Conservation (phyloP, 768 basidiomycete species). For the Termitomyces sp. region DNA sequence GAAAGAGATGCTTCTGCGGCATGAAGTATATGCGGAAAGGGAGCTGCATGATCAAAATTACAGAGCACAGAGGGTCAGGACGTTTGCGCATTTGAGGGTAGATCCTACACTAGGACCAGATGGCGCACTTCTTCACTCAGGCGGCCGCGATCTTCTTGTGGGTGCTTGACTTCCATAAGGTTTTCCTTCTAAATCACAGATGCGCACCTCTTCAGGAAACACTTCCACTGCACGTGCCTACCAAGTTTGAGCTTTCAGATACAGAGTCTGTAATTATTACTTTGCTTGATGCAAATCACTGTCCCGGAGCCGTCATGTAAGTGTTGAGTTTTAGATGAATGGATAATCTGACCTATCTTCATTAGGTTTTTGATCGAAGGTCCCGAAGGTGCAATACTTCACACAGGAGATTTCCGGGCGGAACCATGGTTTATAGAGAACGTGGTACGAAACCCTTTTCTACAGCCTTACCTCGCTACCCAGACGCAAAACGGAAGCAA, state of each 20-base stretch:
- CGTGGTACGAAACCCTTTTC: constrained; percentile 60
- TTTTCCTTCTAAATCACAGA: not conserved
- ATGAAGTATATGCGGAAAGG: constrained; percentile 67
- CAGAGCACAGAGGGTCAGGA: constrained; percentile 45
- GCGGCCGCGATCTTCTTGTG: constrained; percentile 67
- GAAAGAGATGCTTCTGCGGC: constrained; percentile 77
- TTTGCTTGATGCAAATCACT: constrained; percentile 88
- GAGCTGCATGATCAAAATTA: constrained; percentile 47
- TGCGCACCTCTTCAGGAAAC: constrained; percentile 34
- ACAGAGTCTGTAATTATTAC: constrained; percentile 66
- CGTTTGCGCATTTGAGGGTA: constrained; percentile 65
- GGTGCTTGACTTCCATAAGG: constrained; percentile 13
- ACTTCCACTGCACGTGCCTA: constrained; percentile 61
- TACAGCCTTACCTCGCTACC: constrained; percentile 62
- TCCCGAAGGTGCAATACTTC: constrained; percentile 62
- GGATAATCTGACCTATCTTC: not conserved
- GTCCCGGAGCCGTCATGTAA: constrained; percentile 90
- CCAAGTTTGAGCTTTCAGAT: constrained; percentile 48
- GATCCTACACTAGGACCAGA: constrained; percentile 39
- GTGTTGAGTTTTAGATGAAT: constrained; percentile 15
- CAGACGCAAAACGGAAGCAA: not conserved
- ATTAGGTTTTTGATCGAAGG: constrained; percentile 82
- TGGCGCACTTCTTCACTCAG: constrained; percentile 41
- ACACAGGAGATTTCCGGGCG: constrained; percentile 91
- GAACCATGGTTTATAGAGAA: constrained; percentile 76